These are phyloP conservation scores for Lichtheimia ramosa DNA, from an alignment of 371 early-diverging fungal genomes.

Conservation along the genomic window DNA sequence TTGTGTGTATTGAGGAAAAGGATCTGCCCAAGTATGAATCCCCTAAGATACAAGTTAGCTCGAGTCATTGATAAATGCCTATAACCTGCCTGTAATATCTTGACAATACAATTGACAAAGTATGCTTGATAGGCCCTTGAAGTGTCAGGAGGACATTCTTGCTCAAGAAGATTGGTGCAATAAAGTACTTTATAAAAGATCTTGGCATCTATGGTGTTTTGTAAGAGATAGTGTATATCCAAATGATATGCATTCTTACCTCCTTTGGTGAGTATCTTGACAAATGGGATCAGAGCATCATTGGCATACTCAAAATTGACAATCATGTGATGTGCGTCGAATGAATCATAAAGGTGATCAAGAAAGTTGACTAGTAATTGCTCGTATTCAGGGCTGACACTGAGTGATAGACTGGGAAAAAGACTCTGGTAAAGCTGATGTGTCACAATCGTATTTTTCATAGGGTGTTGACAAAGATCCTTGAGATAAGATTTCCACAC, in stretches of 20 bases:
- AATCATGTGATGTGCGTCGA: not conserved
- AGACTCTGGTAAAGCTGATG: constrained; percentile 16
- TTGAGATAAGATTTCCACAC: constrained; percentile 24
- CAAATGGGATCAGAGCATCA: too few species aligned
- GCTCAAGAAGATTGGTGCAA: not conserved
- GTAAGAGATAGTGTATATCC: too few species aligned
- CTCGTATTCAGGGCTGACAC: constrained; percentile 18
- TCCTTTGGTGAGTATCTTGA: too few species aligned
- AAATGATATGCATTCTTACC: too few species aligned
- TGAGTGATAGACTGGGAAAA: constrained; percentile 16
- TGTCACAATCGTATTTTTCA: constrained; percentile 11
- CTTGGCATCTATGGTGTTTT: not conserved
- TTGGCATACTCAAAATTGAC: not conserved
- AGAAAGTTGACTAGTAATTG: constrained; percentile 22
- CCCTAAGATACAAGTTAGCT: too few species aligned
- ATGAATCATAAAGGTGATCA: constrained; percentile 13
- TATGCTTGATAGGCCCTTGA: too few species aligned
- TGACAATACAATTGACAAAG: too few species aligned
- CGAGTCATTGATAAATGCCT: too few species aligned
- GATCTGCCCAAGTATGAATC: too few species aligned
- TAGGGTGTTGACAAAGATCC: constrained; percentile 26
- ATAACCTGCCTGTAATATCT: too few species aligned
- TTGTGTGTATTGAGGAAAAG: too few species aligned
- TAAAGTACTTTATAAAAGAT: constrained; percentile 4
- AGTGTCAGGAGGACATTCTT: not conserved